Evolutionary conservation across 495 filamentous ascomycete species (phyloP).

Genomic region (Parachaetomium inaequale): DNA sequence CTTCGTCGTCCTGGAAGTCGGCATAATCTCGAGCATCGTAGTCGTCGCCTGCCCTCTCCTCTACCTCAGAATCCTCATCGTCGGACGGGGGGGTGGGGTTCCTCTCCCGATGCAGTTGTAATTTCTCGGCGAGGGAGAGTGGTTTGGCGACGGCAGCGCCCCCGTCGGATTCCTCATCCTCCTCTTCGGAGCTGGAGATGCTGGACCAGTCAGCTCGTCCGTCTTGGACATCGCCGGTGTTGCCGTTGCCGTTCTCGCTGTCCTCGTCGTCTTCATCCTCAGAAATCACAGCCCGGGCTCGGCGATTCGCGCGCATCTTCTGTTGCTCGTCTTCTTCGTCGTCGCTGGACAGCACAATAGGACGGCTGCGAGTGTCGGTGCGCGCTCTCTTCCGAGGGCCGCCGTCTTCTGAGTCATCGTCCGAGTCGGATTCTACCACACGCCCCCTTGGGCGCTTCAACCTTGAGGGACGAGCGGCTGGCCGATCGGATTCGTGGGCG

Average conservation of each 20-base stretch:
- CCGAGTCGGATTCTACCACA: conserved; percentile 20
- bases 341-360: conserved; percentile 12
- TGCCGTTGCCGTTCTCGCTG: conserved; percentile 3
- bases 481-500: background rate
- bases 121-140: conserved; percentile 19
- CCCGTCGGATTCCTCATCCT: conserved; percentile 6
- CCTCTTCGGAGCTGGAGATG: background rate
- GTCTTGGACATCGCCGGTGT: background rate
- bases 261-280: conserved; percentile 17
- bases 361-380: background rate
- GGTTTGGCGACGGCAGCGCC: background rate
- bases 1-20: conserved; percentile 24
- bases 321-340: conserved; percentile 14
- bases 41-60: conserved; percentile 19
- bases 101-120: conserved; percentile 16
- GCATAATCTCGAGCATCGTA: conserved; percentile 22
- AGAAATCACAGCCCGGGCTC: background rate
- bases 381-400: conserved; percentile 14
- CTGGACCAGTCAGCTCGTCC: background rate
- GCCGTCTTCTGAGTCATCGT: conserved; percentile 16
- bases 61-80: conserved; percentile 6
- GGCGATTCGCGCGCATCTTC: conserved; percentile 3
- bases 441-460: conserved; percentile 4
- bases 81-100: conserved; percentile 10
- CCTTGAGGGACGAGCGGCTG: background rate